A percentile compares a stretch with the other conserved stretches of the same genome.
Conservation (phyloP, 352 stramenopile species). For the Phytophthora sp. region DNA sequence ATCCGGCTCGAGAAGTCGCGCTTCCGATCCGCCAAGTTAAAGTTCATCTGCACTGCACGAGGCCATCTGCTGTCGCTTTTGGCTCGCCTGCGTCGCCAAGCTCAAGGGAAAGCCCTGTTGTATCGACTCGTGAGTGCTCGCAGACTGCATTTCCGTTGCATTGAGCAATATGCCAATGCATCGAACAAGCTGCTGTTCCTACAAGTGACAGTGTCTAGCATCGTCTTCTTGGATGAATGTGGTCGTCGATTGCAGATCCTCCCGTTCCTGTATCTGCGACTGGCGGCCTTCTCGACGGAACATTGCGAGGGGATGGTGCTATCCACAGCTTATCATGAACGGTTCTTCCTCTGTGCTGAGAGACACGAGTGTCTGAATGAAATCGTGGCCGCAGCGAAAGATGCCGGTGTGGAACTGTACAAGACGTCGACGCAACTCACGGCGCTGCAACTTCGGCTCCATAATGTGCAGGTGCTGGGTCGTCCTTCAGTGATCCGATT, state of each 20-base stretch:
- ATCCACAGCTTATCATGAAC: constrained; percentile 65
- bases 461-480: constrained; percentile 62
- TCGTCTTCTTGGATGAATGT: constrained; percentile 63
- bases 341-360: constrained; percentile 68
- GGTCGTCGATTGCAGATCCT: constrained; percentile 50
- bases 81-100: constrained; percentile 50
- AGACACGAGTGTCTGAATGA: constrained; percentile 66
- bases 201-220: constrained; percentile 52
- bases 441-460: constrained; percentile 60
- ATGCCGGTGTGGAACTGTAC: constrained; percentile 50
- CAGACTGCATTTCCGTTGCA: constrained; percentile 59
- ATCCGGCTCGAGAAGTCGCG: constrained; percentile 68
- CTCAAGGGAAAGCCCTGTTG: constrained; percentile 44
- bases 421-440: constrained; percentile 51
- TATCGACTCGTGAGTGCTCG: constrained; percentile 38
- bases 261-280: constrained; percentile 64
- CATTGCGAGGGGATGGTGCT: constrained; percentile 68
- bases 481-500: constrained; percentile 68
- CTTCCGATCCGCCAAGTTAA: constrained; percentile 59
- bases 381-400: constrained; percentile 52
- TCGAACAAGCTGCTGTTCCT: constrained; percentile 60
- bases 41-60: constrained; percentile 61
- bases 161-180: constrained; percentile 71
- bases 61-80: constrained; percentile 66
- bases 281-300: constrained; percentile 44